Evolutionary conservation across 495 filamentous ascomycete species (phyloP).

Genomic region (Darksidea phi): DNA sequence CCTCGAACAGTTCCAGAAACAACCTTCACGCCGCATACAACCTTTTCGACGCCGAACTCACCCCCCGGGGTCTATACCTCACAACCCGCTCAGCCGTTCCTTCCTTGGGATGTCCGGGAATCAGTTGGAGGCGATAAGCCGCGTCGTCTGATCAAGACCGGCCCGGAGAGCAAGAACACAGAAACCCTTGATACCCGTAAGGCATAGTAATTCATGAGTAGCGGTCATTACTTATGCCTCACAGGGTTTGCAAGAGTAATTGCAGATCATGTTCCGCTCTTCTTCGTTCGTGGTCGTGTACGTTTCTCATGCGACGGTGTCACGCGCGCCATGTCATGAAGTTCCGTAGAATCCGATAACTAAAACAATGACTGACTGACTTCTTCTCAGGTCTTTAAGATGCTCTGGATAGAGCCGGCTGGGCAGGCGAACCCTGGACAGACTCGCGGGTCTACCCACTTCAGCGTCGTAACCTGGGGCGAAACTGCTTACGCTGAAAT

Average conservation of each 20-base stretch:
- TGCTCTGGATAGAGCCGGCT: conserved; percentile 37
- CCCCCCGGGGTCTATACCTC: not conserved
- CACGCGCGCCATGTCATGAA: too few species aligned
- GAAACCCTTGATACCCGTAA: conserved; percentile 12
- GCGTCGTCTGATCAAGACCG: conserved; percentile 14
- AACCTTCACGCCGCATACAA: too few species aligned
- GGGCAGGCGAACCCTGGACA: conserved; percentile 20
- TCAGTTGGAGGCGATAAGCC: conserved; percentile 1
- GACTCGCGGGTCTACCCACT: conserved; percentile 25
- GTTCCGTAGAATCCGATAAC: too few species aligned
- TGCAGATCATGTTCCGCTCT: not conserved
- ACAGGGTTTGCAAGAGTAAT: conserved; percentile 18
- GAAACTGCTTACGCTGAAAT: conserved; percentile 34
- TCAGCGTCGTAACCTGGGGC: conserved; percentile 17
- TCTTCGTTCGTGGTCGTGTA: conserved; percentile 25
- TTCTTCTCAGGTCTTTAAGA: conserved; percentile 23
- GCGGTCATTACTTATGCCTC: not conserved
- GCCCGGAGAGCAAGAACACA: not conserved
- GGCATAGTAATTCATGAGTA: not conserved
- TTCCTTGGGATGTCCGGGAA: not conserved
- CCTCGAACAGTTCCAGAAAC: too few species aligned
- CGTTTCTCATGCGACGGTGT: too few species aligned
- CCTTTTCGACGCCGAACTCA: too few species aligned
- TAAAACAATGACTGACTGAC: conserved; percentile 3
- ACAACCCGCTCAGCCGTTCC: conserved; percentile 1